These are phyloP conservation scores for Lasiosphaeria ovina DNA, from an alignment of 495 filamentous ascomycete genomes.

Conservation along the genomic window DNA sequence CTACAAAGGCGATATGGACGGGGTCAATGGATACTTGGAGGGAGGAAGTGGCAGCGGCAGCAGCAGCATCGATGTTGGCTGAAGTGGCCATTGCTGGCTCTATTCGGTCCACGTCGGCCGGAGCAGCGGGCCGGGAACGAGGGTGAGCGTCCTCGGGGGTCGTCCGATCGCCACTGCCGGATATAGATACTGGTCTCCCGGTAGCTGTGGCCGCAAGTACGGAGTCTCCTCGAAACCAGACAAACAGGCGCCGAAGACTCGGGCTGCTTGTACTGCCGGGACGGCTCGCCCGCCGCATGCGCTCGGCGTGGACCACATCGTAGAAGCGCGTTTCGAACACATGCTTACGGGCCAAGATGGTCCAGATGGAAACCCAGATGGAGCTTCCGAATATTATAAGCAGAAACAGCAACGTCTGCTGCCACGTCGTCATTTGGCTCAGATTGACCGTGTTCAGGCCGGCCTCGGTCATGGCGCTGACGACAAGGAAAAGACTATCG, in stretches of 20 bases:
- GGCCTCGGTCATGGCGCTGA: conserved; percentile 78
- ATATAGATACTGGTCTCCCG: background rate
- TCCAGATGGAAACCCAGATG: conserved; percentile 63
- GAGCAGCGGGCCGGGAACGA: background rate
- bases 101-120: conserved; percentile 4
- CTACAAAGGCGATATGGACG: conserved; percentile 27
- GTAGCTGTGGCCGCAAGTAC: too few relatives aligned
- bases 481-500: conserved; percentile 72
- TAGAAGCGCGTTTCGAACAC: conserved; percentile 69
- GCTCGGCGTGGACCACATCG: conserved; percentile 53
- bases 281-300: conserved; percentile 25
- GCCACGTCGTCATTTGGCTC: conserved; percentile 71
- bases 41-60: background rate
- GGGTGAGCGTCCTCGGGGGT: background rate
- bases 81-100: background rate
- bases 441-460: conserved; percentile 50
- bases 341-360: conserved; percentile 62
- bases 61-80: background rate
- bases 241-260: conserved; percentile 12
- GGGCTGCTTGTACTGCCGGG: conserved; percentile 12
- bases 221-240: conserved; percentile 11
- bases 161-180: background rate
- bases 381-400: conserved; percentile 71
- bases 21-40: background rate
- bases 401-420: conserved; percentile 72